Evolutionary conservation across 108 stramenopile genomes (phyloP).

Genomic region (Discostella stelligeroides): DNA sequence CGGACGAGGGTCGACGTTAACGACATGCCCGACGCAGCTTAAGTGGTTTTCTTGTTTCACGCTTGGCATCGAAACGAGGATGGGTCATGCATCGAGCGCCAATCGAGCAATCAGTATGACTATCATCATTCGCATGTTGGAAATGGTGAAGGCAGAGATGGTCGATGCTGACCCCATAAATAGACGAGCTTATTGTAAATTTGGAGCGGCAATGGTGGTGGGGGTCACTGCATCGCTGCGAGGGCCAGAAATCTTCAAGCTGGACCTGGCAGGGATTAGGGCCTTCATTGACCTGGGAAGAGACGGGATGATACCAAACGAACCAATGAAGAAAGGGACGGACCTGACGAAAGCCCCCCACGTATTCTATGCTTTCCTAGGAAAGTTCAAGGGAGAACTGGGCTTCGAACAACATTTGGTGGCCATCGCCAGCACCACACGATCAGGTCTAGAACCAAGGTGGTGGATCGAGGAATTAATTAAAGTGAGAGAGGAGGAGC

Average conservation of each 20-base stretch:
- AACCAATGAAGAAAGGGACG: neutral
- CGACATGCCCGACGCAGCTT: conserved; percentile 23
- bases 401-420: conserved; percentile 13
- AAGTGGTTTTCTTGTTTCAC: conserved; percentile 13
- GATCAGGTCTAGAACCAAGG: conserved; percentile 2
- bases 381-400: no score
- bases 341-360: conserved; percentile 9
- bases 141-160: neutral
- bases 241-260: no score
- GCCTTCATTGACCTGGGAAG: conserved; percentile 4
- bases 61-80: no score
- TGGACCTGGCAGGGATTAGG: conserved; percentile 10
- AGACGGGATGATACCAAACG: neutral
- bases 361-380: no score
- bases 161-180: neutral
- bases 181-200: neutral
- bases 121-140: neutral
- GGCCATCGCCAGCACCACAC: neutral
- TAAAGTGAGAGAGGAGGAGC: neutral
- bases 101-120: conserved; percentile 1
- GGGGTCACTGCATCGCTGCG: conserved; percentile 6
- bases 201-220: neutral
- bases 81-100: conserved; percentile 9
- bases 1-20: neutral
- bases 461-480: conserved; percentile 7